Base-by-base conservation (phyloP, 495 filamentous ascomycete species). In the Talaromyces proteolyticus region DNA sequence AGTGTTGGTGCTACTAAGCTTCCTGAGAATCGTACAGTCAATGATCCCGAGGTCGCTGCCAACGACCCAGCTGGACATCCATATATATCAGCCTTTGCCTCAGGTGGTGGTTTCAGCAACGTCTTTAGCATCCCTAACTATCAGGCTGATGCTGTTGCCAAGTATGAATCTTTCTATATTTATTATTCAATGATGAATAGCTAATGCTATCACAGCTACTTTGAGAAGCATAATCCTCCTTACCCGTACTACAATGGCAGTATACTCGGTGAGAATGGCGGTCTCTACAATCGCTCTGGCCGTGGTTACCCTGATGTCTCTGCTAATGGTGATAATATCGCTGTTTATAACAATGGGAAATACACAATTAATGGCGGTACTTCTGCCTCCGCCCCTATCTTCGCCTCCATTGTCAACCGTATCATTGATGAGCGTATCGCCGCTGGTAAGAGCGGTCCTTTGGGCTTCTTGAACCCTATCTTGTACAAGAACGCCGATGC, bases 91-190 rank as follows among this genome's bases (percentile, higher is more conserved):
- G 67, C 24, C 45, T 73, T 78, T 64, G 63, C 65, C 20, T 80
- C 76, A 7, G 82, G 83, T 20, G 82, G 85, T 29, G 84, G 84
- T 10, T 88, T 88, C 65, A 82, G 76, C 54, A 87, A 88, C 57
- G 69, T 86, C 58, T 89, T 82, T 63, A 57, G 67, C 19, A 61
- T 72, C 8, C 82, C 85, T 0, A 43, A 52, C 6, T 89, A 81
- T 56, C 85, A 90, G 58, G 37, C 68, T 10, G 21, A 57, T 1
- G 74, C 74, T 1, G 77, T 89, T 3, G 56, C 34, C 19, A 49
- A 18, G 46, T 46, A 2, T 17, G 24, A 11, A 34, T 10, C 29
- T 11, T 17, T 46, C 1, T 36, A 18, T 22, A 12, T 29, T 29
- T 17, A 18, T 14, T 3, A 12, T 23, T 14, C 42, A 10, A n/a